Evolutionary conservation across 495 filamentous ascomycete genomes (phyloP), one percentile per base, ranked within the genome.

Genomic region (Copromyces sp.): DNA sequence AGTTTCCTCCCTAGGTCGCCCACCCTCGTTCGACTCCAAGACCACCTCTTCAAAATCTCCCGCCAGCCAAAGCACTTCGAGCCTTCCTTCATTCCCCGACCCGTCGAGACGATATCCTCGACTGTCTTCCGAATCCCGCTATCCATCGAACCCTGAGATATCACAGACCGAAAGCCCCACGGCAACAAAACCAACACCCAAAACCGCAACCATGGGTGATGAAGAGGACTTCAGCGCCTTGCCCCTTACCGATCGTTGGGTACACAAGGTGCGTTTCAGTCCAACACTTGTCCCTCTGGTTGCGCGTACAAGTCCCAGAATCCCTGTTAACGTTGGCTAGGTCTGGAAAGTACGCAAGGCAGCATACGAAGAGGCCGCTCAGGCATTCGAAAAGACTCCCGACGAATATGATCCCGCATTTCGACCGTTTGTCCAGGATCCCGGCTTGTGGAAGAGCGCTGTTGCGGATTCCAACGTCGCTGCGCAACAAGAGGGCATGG

Each of bases 311-410:
- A 41, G 17, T 35, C 70, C 32, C 32, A 70, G 75, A 47, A 80
- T 59, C 12, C 20, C 39, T 41, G 17, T 70, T 7, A 9, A 14
- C 40, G 42, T 20, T 38, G 8, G 32, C 17, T 72, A 95, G 91
- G 90, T 92, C 78, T 99, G 95, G 95, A 99, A 99, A 87, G 95
- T 95, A 53, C 88, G 95, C 75, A 99, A 99, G 81, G 88, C 89
- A 79, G 95, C 91, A 68, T 99, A 98, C 81, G 95, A 98, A 84
- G 93, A 95, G 74, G 95, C 93, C 59, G 89, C 92, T 45, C 91
- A 93, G 78, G 87, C 89, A 75, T 98, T 99, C 78, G 91, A 94
- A 79, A 86, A 87, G 72, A 93, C 94, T 9, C 90, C 92, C 70
- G 93, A 95, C 83, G 95, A 98, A 80, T 88, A 92, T 75, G 91